Evolutionary conservation across 371 early-diverging fungal genomes (phyloP).

Genomic region (Funneliformis caledonium): DNA sequence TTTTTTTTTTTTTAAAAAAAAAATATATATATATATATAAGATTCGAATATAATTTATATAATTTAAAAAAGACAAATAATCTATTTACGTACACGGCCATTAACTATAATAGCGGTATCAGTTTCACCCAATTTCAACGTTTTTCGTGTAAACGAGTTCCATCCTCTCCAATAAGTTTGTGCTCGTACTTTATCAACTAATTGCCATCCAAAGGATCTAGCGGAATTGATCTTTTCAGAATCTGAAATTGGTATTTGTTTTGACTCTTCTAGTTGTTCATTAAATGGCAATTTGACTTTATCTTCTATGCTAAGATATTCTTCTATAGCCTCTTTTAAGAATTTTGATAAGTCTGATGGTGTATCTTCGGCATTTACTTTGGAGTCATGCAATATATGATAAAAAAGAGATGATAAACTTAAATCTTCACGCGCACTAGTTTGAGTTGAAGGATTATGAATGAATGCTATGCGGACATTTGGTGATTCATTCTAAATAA

Average conservation of each 20-base stretch:
- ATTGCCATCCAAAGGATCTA: slow-evolving; percentile 1
- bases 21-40: slow-evolving; percentile 4
- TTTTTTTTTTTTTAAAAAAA: slow-evolving; percentile 17
- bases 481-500: slow-evolving; percentile 2
- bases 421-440: background rate
- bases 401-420: slow-evolving; percentile 40
- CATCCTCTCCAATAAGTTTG: slow-evolving; percentile 42
- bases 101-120: slow-evolving; percentile 54
- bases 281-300: slow-evolving; percentile 7
- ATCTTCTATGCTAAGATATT: slow-evolving; percentile 12
- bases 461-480: slow-evolving; percentile 36
- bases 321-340: background rate
- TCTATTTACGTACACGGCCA: slow-evolving; percentile 53
- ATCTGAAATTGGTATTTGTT: slow-evolving; percentile 28
- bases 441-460: slow-evolving; percentile 35
- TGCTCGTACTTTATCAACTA: slow-evolving; percentile 28
- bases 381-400: slow-evolving; percentile 31
- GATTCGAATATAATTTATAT: no score
- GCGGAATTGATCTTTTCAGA: slow-evolving; percentile 24
- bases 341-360: background rate
- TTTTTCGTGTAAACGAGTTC: slow-evolving; percentile 33
- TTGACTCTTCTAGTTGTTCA: background rate
- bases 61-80: background rate
- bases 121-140: slow-evolving; percentile 23
- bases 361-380: background rate